These are phyloP conservation scores for Chytriomyces confervae DNA, from an alignment of 192 early-diverging fungal genomes.

Conservation along the genomic window DNA sequence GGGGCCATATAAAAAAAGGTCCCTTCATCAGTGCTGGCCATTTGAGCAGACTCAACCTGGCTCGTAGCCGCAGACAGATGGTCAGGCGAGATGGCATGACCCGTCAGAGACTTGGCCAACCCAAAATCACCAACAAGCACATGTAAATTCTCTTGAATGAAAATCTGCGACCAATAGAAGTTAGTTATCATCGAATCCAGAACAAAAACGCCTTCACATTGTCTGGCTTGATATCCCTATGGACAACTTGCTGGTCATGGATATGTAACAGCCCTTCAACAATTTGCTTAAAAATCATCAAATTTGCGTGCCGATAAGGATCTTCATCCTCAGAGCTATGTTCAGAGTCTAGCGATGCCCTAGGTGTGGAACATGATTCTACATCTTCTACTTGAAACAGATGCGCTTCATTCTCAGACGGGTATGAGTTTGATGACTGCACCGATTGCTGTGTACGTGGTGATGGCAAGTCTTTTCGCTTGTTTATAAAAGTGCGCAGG, in stretches of 20 bases:
- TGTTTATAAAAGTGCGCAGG: constrained; percentile 31
- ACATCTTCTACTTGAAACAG: constrained; percentile 29
- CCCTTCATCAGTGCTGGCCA: constrained; percentile 53
- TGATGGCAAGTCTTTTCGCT: background rate
- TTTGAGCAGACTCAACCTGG: background rate
- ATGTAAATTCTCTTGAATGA: constrained; percentile 44
- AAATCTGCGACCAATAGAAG: constrained; percentile 33
- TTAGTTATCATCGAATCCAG: constrained; percentile 12
- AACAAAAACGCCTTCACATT: constrained; percentile 35
- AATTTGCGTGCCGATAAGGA: constrained; percentile 17
- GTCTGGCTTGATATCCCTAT: constrained; percentile 48
- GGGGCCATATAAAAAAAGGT: constrained; percentile 87
- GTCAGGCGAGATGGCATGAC: constrained; percentile 23
- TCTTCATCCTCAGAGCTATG: constrained; percentile 12
- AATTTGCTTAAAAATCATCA: constrained; percentile 48
- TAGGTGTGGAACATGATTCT: constrained; percentile 5
- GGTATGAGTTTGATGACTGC: background rate
- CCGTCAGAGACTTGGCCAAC: constrained; percentile 49
- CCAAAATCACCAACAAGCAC: constrained; percentile 57
- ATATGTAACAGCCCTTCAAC: constrained; percentile 49
- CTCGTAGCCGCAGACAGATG: background rate
- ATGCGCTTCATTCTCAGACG: background rate
- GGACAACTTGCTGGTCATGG: constrained; percentile 43
- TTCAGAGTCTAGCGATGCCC: background rate
- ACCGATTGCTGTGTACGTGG: background rate